Base-by-base conservation (phyloP, 192 early-diverging fungal genomes). In the Backusella mclennaniae region DNA sequence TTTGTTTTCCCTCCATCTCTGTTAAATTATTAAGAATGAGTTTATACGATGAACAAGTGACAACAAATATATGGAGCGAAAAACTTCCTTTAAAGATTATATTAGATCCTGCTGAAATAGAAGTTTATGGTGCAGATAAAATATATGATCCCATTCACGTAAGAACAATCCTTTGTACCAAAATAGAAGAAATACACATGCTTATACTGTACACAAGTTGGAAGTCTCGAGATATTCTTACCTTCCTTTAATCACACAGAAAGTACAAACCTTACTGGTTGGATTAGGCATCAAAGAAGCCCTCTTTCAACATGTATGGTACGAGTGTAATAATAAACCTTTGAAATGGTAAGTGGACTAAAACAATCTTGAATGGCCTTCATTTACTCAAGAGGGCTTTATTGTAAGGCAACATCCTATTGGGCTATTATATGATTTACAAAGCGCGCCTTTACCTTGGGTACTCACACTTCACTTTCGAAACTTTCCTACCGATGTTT, bases 381-480 rank as follows among this genome's bases (percentile, higher is more conserved):
- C 33, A 33, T 33, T 33, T 33, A 33, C 33, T 33, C 2, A 33
- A 36, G 46, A 14, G 33, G 52, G 38, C 59, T 29, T 69, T 31
- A n/a, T 21, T 56, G 12, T 26, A 35, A 93, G 93, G 93, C 95
- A 96, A 76, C 94, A 93, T 79, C 95, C 95, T n/a, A 85, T 95
- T 35, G 95, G 94, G 4, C 87, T 96, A 2, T 82, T 96, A 14
- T 92, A 92, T 77, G 95, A 96, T 74, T 85, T 78, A 84, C 83
- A 59, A 74, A 81, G 67, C 74, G 71, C 33, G 56, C 67, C 68
- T 63, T 41, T 93, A 29, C 95, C 95, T 11, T 96, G 95, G 95
- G 76, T 86, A 4, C 81, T 96, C 17, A 94, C 87, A 11, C 77
- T 95, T n/a, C 93, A 94, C 80, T 90, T 93, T 71, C 80, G 89